phyloP scores from a whole-genome alignment of 306 rosid genomes.

The Herpetospermum pedunculosum region DNA sequence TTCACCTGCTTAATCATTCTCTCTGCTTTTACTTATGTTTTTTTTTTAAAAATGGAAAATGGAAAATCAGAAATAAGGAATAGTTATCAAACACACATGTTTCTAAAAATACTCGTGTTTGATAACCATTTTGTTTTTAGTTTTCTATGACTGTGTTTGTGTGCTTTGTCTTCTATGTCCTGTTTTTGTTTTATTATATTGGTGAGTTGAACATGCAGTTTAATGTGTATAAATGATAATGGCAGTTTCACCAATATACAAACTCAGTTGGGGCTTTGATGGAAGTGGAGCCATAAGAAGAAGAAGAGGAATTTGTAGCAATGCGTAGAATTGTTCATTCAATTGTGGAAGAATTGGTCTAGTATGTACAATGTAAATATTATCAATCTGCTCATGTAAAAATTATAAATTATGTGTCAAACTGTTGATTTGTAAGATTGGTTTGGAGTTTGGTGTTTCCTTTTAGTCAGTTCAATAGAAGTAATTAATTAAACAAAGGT shows the following conservation, averaged over 20 bases:
- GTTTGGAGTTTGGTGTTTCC: background rate
- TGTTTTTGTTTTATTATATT: background rate
- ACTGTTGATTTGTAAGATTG: background rate
- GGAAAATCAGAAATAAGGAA: background rate
- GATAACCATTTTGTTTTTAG: no score
- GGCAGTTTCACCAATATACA: constrained; percentile 27
- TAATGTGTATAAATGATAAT: background rate
- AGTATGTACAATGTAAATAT: no score
- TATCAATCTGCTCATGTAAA: no score
- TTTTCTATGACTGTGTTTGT: no score
- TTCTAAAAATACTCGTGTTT: background rate
- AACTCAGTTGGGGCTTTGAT: constrained; percentile 13
- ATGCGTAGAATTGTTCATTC: background rate
- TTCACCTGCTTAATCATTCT: background rate
- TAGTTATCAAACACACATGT: background rate
- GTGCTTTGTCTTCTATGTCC: no score
- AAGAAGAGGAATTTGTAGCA: background rate
- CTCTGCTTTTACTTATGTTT: background rate
- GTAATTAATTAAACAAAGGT: background rate
- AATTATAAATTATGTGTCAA: no score
- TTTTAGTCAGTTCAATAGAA: background rate
- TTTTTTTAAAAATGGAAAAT: background rate
- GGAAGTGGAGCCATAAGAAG: constrained; percentile 3
- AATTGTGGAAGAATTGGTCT: no score
- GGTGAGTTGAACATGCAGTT: background rate